phyloP scores from a whole-genome alignment of 192 early-diverging fungal genomes.

The Diversispora epigaea region DNA sequence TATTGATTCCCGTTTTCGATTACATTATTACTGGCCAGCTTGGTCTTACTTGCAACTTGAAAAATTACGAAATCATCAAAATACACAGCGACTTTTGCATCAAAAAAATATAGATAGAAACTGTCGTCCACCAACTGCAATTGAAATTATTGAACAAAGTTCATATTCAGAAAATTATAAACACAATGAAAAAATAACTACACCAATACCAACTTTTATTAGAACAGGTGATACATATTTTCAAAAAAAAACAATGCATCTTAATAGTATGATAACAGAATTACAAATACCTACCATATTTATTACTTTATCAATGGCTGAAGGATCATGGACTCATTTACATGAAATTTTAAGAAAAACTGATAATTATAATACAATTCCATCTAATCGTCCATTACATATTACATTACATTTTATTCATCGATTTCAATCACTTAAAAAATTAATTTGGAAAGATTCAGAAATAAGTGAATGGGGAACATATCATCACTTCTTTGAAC shows the following conservation, averaged over 20 bases:
- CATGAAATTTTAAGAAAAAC: no score
- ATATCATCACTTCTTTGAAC: background rate
- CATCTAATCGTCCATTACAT: background rate
- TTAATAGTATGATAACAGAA: background rate
- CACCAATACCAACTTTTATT: background rate
- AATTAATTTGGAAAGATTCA: background rate
- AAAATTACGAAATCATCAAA: conserved; percentile 24
- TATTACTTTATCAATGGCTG: conserved; percentile 2
- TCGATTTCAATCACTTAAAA: background rate
- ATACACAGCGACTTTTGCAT: background rate
- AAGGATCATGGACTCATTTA: background rate
- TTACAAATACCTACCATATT: background rate
- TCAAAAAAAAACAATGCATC: conserved; percentile 6
- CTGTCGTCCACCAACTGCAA: background rate
- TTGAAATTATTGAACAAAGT: conserved; percentile 9
- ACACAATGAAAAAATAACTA: conserved; percentile 7
- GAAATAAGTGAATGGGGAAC: background rate
- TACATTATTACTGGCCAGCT: background rate
- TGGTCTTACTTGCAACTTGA: conserved; percentile 6
- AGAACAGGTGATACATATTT: background rate
- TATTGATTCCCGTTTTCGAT: background rate
- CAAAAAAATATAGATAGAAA: background rate
- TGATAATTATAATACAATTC: no score
- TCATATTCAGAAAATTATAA: background rate
- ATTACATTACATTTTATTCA: conserved; percentile 8